Percentiles rank a stretch among this genome's conserved stretches.
Conservation (phyloP, 148 eudicot genomes). For the Rhododendron ferrugineum region DNA sequence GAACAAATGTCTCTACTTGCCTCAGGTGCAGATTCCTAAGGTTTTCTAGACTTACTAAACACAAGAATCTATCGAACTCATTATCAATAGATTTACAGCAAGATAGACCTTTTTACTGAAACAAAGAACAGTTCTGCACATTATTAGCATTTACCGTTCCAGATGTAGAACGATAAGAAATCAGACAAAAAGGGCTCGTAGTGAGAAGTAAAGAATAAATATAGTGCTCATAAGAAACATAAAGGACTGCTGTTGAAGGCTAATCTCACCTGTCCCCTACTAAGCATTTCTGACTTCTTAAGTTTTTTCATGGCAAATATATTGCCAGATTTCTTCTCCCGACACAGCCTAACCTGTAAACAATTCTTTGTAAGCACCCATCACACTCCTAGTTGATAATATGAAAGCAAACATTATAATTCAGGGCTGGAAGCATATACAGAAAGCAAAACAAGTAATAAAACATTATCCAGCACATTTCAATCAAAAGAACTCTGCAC, state of each 20-base stretch:
- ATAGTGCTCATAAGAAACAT: neutral
- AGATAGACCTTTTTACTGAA: neutral
- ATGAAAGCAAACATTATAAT: neutral
- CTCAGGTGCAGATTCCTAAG: neutral
- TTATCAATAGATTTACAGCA: neutral
- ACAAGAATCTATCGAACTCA: neutral
- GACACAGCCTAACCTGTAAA: conserved; percentile 56
- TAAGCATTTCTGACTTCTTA: conserved; percentile 73
- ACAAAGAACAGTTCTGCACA: neutral
- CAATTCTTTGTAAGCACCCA: conserved; percentile 5
- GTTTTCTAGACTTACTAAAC: neutral
- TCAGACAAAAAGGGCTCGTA: neutral
- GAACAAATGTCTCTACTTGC: neutral
- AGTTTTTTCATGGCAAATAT: conserved; percentile 72
- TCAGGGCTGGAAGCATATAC: neutral
- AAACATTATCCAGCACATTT: neutral
- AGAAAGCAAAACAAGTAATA: neutral
- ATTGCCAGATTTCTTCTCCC: conserved; percentile 57
- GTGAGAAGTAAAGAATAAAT: neutral
- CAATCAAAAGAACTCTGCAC: neutral
- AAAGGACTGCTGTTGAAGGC: neutral
- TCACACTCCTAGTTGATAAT: neutral
- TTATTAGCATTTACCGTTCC: neutral
- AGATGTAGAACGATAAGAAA: neutral
- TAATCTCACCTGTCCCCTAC: conserved; percentile 57